A percentile compares a stretch with the other conserved stretches of the same genome.
These are phyloP conservation scores for Tilletiopsis washingtonensis DNA, from an alignment of 1,284 basidiomycete species.

Conservation along the genomic window DNA sequence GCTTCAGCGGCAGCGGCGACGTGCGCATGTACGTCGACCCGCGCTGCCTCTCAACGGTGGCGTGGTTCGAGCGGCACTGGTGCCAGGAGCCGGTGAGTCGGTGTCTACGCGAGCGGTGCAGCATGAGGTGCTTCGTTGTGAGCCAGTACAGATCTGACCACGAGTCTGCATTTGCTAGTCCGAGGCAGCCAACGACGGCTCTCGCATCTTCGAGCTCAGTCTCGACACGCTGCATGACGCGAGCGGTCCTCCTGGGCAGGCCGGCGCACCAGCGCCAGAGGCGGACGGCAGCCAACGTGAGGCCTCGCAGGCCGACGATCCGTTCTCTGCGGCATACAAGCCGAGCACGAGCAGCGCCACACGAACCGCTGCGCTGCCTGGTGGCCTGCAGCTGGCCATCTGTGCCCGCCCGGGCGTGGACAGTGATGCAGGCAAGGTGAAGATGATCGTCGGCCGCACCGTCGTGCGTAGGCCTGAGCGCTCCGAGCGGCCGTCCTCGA, in stretches of 20 bases:
- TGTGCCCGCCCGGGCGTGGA: neutral
- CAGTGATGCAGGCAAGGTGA: neutral
- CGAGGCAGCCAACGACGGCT: neutral
- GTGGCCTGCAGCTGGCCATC: neutral
- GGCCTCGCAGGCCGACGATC: neutral
- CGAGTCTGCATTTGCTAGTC: neutral
- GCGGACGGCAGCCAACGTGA: neutral
- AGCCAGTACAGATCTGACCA: neutral
- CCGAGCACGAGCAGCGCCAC: neutral
- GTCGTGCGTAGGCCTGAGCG: too few relatives aligned
- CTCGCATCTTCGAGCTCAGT: neutral
- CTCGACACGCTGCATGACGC: neutral
- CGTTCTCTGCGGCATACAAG: neutral
- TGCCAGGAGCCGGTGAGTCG: conserved; percentile 8
- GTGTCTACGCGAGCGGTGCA: neutral
- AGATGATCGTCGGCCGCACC: neutral
- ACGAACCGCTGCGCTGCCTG: neutral
- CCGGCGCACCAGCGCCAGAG: neutral
- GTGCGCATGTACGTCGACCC: conserved; percentile 30
- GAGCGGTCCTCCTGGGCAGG: neutral
- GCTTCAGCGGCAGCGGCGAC: conserved; percentile 9
- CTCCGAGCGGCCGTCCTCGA: too few relatives aligned
- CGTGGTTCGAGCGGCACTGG: conserved; percentile 35
- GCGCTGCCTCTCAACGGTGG: conserved; percentile 15
- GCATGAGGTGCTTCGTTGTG: neutral